Base-by-base conservation (phyloP, 768 basidiomycete species). In the Tricholoma flavovirens region DNA sequence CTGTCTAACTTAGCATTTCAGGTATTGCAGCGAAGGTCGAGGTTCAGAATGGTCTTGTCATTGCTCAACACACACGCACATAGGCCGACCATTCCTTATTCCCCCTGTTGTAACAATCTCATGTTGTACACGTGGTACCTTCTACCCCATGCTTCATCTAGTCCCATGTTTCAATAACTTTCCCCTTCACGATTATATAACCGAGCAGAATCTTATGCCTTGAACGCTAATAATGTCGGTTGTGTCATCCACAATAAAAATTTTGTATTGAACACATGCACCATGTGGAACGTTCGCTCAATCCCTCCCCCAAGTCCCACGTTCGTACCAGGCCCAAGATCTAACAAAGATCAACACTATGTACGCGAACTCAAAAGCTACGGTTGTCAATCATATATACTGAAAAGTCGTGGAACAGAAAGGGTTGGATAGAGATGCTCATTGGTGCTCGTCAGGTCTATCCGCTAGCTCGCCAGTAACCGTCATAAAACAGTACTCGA, bases 1-100 rank as follows among this genome's bases (percentile, higher is more conserved):
- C 12, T 36, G 22, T 15, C 33, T 29, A 26, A 26, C 6, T 11
- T 11, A 7, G 12, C 22, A 19, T n/a, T 24, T 40, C 46, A 55
- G 58, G 56, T 3, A 15, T 56, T 15, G 45, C 30, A 8, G 45
- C 49, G 21, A 35, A 22, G 54, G 26, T 48, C 4, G 48, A 55
- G 15, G 52, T 53, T 3, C 26, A 43, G 12, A 42, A 53, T 17
- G 52, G 52, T 42, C 5, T 53, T 10, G 52, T 53, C 5, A 26
- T 53, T 5, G 36, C 38, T 29, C 36, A 40, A 15, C 33, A 29
- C n/a, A n/a, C n/a, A n/a, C n/a, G n/a, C 19, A 53, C 11, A 24
- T 46, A 49, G 10, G 40, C 40, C 15, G 12, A 14, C 22, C 6
- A 2, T 45, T 24, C 11, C 40, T 17, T 14, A 11, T 17, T 29